A percentile compares a stretch with the other conserved stretches of the same genome.
Conservation (phyloP, 2,329 filamentous ascomycete species). For the Erysiphe pulchra region DNA sequence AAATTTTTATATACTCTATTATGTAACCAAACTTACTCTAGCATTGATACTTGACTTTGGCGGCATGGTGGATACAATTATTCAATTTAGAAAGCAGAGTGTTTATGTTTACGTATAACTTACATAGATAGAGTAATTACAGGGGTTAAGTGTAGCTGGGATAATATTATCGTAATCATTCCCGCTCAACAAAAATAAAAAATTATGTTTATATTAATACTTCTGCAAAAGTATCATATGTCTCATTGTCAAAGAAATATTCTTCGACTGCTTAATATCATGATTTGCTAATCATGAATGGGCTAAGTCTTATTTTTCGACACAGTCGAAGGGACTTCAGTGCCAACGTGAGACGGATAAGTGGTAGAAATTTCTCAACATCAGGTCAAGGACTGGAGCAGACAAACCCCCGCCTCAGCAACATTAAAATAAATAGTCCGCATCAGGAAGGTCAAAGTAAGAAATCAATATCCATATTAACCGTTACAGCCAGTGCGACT, state of each 20-base stretch:
- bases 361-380: slow-evolving; percentile 6
- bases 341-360: slow-evolving; percentile 7
- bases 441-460: neutral
- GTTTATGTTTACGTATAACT: too few species aligned
- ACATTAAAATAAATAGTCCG: too few species aligned
- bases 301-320: slow-evolving; percentile 5
- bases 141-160: too few species aligned
- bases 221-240: too few species aligned
- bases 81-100: too few species aligned
- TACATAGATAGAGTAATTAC: too few species aligned
- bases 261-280: neutral
- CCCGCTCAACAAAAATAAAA: too few species aligned
- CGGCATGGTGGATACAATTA: slow-evolving; percentile 3
- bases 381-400: neutral
- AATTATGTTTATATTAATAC: too few species aligned
- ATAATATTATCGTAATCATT: too few species aligned
- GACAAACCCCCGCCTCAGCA: neutral
- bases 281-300: slow-evolving; percentile 7
- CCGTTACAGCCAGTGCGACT: slow-evolving; percentile 6
- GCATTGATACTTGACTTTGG: slow-evolving; percentile 11
- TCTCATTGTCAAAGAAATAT: too few species aligned
- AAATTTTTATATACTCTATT: neutral
- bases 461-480: slow-evolving; percentile 2
- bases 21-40: slow-evolving; percentile 1
- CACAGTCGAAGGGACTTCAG: neutral